Conservation (phyloP, 2,329 filamentous ascomycete species). For the Trichoderma polysporum region DNA sequence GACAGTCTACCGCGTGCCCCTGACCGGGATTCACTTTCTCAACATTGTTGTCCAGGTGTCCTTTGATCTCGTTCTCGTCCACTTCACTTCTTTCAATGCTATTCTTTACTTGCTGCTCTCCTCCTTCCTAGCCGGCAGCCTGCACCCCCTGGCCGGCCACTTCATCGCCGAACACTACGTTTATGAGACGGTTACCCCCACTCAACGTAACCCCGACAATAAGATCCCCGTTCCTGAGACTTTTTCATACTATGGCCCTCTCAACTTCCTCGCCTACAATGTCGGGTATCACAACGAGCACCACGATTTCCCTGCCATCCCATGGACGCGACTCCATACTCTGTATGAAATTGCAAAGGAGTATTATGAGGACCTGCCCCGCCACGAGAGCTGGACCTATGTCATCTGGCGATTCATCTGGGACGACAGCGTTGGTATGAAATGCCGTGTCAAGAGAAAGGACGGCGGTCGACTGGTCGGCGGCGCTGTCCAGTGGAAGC, state of each 20-base stretch:
- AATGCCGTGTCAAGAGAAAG: constrained; percentile 88
- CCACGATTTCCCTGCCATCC: constrained; percentile 95
- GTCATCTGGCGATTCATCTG: constrained; percentile 95
- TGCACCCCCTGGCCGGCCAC: constrained; percentile 93
- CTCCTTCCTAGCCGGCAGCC: constrained; percentile 87
- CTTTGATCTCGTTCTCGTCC: constrained; percentile 73
- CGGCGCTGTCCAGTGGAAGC: constrained; percentile 57
- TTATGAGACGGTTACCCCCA: constrained; percentile 62
- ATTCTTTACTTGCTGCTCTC: constrained; percentile 83
- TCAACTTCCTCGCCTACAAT: constrained; percentile 94
- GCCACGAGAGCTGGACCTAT: constrained; percentile 85
- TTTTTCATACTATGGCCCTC: constrained; percentile 91
- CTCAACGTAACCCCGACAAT: constrained; percentile 57
- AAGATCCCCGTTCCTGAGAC: constrained; percentile 79
- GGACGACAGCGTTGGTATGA: constrained; percentile 85
- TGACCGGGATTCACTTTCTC: constrained; percentile 79
- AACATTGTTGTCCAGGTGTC: constrained; percentile 75
- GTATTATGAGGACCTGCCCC: constrained; percentile 86
- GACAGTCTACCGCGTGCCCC: constrained; percentile 84
- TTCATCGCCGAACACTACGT: constrained; percentile 99
- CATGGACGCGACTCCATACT: constrained; percentile 82
- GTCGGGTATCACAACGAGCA: constrained; percentile 98
- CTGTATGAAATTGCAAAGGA: constrained; percentile 80
- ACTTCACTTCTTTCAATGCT: constrained; percentile 59
- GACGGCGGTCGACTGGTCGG: constrained; percentile 67